phyloP scores from a whole-genome alignment of 2,329 filamentous ascomycete genomes.

The Hymenoscyphus scutula region DNA sequence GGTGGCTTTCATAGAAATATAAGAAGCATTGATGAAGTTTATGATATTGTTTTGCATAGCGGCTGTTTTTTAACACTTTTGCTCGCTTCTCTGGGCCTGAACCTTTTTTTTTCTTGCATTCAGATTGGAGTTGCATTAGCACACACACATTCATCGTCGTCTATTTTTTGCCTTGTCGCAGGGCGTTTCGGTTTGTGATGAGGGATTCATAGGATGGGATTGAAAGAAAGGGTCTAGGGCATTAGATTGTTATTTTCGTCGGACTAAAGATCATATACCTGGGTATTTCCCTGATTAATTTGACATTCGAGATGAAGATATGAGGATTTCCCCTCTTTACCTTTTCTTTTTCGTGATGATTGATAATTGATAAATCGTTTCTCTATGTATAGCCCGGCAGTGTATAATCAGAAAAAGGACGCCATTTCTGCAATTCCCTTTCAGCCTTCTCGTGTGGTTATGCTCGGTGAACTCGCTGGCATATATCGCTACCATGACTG shows the following conservation, averaged over 20 bases:
- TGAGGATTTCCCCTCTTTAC: neutral
- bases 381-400: neutral
- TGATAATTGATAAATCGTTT: neutral
- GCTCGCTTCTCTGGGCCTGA: neutral
- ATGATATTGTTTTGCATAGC: slow-evolving; percentile 23
- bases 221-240: neutral
- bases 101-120: slow-evolving; percentile 3
- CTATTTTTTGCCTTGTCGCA: neutral
- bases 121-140: slow-evolving; percentile 6
- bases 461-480: neutral
- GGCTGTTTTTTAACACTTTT: slow-evolving; percentile 12
- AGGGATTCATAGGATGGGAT: neutral
- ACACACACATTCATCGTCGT: neutral
- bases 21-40: slow-evolving; percentile 33
- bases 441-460: slow-evolving; percentile 2
- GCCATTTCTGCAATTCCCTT: neutral
- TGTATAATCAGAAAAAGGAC: neutral
- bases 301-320: neutral
- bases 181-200: neutral
- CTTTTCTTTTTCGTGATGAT: neutral
- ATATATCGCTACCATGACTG: too few species aligned
- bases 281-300: neutral
- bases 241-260: neutral
- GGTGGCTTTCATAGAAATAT: slow-evolving; percentile 35
- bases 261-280: neutral